phyloP scores from a whole-genome alignment of 257 asterid genomes.

The Jacaranda mimosifolia region DNA sequence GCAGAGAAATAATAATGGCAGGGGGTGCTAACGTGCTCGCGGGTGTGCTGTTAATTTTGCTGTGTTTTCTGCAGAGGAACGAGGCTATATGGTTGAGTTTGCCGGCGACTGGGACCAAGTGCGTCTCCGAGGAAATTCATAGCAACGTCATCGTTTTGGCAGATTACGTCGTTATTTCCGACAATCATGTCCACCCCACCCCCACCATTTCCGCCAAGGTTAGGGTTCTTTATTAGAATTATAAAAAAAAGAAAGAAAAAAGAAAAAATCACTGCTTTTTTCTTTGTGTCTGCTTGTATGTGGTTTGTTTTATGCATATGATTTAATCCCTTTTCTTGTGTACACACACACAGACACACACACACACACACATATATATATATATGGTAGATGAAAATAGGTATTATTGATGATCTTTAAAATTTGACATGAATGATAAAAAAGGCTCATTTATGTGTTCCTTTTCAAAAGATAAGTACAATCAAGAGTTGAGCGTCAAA shows the following conservation, averaged over 20 bases:
- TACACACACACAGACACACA: too few relatives aligned
- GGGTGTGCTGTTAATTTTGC: conserved; percentile 35
- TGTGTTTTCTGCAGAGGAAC: conserved; percentile 37
- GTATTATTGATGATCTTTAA: neutral
- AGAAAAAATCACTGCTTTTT: neutral
- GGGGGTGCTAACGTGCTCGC: conserved; percentile 48
- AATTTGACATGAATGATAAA: neutral
- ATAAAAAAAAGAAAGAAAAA: too few relatives aligned
- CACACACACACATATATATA: too few relatives aligned
- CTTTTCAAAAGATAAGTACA: neutral
- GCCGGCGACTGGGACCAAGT: conserved; percentile 74
- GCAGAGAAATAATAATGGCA: conserved; percentile 24
- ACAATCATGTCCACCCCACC: conserved; percentile 57
- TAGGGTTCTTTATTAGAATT: neutral
- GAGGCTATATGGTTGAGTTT: conserved; percentile 79
- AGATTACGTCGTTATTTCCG: conserved; percentile 76
- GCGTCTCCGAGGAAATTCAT: conserved; percentile 93
- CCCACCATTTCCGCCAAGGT: conserved; percentile 85
- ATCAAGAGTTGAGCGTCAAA: neutral
- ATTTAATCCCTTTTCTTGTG: neutral
- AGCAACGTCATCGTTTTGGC: conserved; percentile 88
- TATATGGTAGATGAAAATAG: neutral
- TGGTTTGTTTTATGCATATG: neutral
- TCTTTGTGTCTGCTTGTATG: neutral
- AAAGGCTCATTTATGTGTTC: neutral